phyloP scores from a whole-genome alignment of 768 basidiomycete genomes.

The Agaricus blazei region DNA sequence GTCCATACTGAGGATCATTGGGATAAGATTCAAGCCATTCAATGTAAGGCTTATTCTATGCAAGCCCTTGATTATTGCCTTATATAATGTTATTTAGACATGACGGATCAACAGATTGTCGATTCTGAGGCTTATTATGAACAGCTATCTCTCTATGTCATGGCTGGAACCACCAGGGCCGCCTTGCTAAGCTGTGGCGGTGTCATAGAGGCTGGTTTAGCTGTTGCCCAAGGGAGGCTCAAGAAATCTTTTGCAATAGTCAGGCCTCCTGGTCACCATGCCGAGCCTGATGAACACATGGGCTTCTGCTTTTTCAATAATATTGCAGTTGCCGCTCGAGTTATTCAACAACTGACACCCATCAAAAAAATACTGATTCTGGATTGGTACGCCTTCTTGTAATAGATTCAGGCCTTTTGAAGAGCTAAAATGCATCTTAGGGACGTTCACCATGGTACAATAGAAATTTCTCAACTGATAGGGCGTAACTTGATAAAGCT shows the following conservation, averaged over 20 bases:
- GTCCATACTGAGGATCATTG: slow-evolving; percentile 91
- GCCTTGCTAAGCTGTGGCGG: slow-evolving; percentile 92
- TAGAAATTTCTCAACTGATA: background rate
- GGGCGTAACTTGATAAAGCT: slow-evolving; percentile 6
- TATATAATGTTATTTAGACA: slow-evolving; percentile 37
- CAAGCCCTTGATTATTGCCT: background rate
- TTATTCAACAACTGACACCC: slow-evolving; percentile 64
- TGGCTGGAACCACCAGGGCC: slow-evolving; percentile 75
- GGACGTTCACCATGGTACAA: slow-evolving; percentile 91
- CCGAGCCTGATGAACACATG: slow-evolving; percentile 97
- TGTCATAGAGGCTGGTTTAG: slow-evolving; percentile 84
- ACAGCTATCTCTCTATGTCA: slow-evolving; percentile 88
- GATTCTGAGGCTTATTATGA: slow-evolving; percentile 84
- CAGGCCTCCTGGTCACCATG: slow-evolving; percentile 96
- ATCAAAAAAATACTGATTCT: slow-evolving; percentile 85
- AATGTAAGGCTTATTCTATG: slow-evolving; percentile 49
- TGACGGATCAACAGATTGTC: slow-evolving; percentile 69
- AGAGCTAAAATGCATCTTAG: slow-evolving; percentile 30
- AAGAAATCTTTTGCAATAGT: slow-evolving; percentile 93
- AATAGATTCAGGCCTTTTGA: background rate
- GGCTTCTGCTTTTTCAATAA: slow-evolving; percentile 99
- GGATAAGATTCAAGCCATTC: slow-evolving; percentile 82
- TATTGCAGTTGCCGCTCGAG: slow-evolving; percentile 86
- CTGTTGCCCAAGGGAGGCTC: slow-evolving; percentile 76
- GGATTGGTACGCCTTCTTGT: slow-evolving; percentile 69